Percentiles rank a stretch among this genome's conserved stretches.
phyloP scores from a whole-genome alignment of 2,329 filamentous ascomycete genomes.

The Leptodontidium sp. region DNA sequence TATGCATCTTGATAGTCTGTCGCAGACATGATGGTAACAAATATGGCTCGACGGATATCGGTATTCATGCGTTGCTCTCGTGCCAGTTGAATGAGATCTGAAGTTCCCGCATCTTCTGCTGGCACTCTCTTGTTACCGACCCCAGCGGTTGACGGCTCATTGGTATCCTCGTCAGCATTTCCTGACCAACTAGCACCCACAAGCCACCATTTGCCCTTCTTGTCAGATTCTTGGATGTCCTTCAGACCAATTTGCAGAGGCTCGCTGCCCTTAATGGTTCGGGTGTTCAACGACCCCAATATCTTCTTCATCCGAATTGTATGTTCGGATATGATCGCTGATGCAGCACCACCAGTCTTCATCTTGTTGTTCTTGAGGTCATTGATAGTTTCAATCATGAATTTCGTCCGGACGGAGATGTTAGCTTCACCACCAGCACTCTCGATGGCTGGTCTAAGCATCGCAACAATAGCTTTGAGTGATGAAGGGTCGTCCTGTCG shows the following conservation, averaged over 20 bases:
- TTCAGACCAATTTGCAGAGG: slow-evolving; percentile 82
- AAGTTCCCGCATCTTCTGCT: slow-evolving; percentile 43
- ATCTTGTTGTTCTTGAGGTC: slow-evolving; percentile 94
- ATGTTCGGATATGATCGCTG: slow-evolving; percentile 79
- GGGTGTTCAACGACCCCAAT: slow-evolving; percentile 77
- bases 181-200: slow-evolving; percentile 91
- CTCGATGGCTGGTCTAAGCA: slow-evolving; percentile 76
- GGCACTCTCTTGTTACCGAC: slow-evolving; percentile 11
- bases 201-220: slow-evolving; percentile 97
- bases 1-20: slow-evolving; percentile 86
- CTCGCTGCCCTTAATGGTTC: slow-evolving; percentile 75
- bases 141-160: slow-evolving; percentile 40
- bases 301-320: slow-evolving; percentile 89
- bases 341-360: slow-evolving; percentile 76
- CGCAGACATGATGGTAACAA: slow-evolving; percentile 87
- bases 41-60: slow-evolving; percentile 71
- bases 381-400: slow-evolving; percentile 97
- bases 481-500: slow-evolving; percentile 88
- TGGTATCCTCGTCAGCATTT: slow-evolving; percentile 36
- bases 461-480: slow-evolving; percentile 85
- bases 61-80: slow-evolving; percentile 49
- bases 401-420: slow-evolving; percentile 87
- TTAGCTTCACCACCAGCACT: slow-evolving; percentile 74
- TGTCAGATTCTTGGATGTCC: slow-evolving; percentile 85
- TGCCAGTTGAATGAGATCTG: slow-evolving; percentile 48